Evolutionary conservation across 2,329 filamentous ascomycete species (phyloP), one percentile per base, ranked within the genome.

Genomic region (Pseudogymnoascus sp.): DNA sequence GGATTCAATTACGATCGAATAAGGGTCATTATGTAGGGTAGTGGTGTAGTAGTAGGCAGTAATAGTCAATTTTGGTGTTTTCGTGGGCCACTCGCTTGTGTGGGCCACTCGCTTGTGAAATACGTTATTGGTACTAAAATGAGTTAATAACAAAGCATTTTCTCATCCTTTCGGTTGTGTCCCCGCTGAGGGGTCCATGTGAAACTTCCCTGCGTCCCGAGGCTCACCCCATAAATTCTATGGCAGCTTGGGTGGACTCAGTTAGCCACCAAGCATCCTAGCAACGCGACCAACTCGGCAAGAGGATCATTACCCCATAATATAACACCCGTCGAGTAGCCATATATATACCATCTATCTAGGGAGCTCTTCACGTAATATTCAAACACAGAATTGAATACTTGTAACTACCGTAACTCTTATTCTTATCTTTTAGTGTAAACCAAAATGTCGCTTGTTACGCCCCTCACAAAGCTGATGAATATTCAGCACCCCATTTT

Each of bases 401-500:
- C 15, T 29, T 56, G 29, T 56, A 56, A 15, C 50, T 4, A 33
- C 50, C 10, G 7, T 33, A 31, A 31, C 26, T 33, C n/a, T 56
- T 56, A 56, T 33, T 56, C 0, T 56, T 56, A 56, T 56, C n/a
- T 19, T 56, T 56, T 56, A 56, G 10, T 29, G 50, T 56, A 56
- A 56, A 19, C 19, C 35, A 65, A 77, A 93, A 90, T 93, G 81
- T 83, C 90, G 81, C 88, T 99, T 77, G 90, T 90, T 73, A 97
- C 95, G 62, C 87, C 90, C 69, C 82, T 93, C 72, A 99, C 95
- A 70, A 93, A 97, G 84, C 89, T 97, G 68, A 89, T 99, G 79
- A 90, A 91, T 82, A 97, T 99, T 85, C 90, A 96, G 77, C 95
- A 99, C 80, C 95, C 95, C 65, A 82, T 99, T 74, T 82, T 99